Conservation (phyloP, 2,329 filamentous ascomycete genomes). For the Dactylellina parvicollis region DNA sequence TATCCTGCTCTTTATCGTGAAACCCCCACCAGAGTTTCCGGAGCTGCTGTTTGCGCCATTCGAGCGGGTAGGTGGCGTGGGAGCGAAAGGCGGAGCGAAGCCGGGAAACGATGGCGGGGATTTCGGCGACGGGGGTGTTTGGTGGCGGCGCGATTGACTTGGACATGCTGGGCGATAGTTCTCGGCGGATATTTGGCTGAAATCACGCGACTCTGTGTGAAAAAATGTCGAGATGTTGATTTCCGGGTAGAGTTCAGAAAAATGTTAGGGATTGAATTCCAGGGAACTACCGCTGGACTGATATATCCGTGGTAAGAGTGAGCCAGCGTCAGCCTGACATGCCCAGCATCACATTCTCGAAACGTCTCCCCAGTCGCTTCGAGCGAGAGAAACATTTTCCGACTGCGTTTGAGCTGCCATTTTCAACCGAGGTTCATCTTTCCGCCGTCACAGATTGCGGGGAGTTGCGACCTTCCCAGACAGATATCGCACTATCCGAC, state of each 20-base stretch:
- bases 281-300: not conserved
- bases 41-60: conserved; percentile 85
- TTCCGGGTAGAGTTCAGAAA: not conserved
- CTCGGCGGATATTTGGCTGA: not conserved
- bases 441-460: not conserved
- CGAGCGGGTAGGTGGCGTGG: conserved; percentile 81
- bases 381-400: not conserved
- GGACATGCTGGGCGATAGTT: conserved; percentile 6
- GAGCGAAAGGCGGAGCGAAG: conserved; percentile 77
- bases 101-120: conserved; percentile 70
- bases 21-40: conserved; percentile 95
- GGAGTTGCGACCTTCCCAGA: conserved; percentile 15
- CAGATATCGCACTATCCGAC: not conserved
- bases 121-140: conserved; percentile 72
- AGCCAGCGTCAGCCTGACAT: not conserved
- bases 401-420: conserved; percentile 20
- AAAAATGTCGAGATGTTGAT: not conserved
- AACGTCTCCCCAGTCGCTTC: not conserved
- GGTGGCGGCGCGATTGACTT: conserved; percentile 35
- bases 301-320: not conserved
- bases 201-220: not conserved
- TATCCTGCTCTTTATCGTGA: conserved; percentile 77
- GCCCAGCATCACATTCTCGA: conserved; percentile 4
- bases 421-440: conserved; percentile 50
- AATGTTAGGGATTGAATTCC: not conserved